Conservation (phyloP, 768 basidiomycete genomes). For the Lactifluus pinguis region DNA sequence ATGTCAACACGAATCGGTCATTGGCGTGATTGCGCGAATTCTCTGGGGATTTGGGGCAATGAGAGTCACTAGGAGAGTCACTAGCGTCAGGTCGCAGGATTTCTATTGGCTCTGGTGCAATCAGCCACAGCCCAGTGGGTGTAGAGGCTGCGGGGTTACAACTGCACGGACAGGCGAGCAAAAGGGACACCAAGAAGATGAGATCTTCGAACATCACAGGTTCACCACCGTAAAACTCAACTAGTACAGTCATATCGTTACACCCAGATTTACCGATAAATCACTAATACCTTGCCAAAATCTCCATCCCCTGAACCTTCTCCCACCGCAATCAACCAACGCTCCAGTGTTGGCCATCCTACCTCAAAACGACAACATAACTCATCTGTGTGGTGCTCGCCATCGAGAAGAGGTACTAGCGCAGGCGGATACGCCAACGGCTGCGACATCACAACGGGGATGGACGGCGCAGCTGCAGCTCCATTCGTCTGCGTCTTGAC, state of each 20-base stretch:
- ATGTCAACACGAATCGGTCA: constrained; percentile 78
- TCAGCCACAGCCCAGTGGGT: neutral
- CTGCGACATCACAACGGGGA: constrained; percentile 15
- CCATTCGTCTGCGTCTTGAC: constrained; percentile 27
- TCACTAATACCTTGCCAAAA: constrained; percentile 67
- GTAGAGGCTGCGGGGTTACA: neutral
- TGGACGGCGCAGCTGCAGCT: constrained; percentile 5
- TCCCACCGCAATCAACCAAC: constrained; percentile 56
- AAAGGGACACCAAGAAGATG: neutral
- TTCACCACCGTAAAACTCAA: neutral
- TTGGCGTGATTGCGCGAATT: constrained; percentile 41
- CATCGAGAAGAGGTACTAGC: constrained; percentile 60
- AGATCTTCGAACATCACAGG: neutral
- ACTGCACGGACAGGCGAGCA: neutral
- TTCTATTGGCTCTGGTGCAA: neutral
- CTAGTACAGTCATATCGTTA: neutral
- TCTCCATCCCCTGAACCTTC: constrained; percentile 53
- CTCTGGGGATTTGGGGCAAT: too few species aligned
- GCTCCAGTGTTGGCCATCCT: constrained; percentile 74
- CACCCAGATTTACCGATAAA: constrained; percentile 48
- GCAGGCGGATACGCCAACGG: constrained; percentile 44
- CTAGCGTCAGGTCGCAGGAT: too few species aligned
- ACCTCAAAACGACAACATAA: constrained; percentile 74
- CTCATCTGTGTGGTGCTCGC: constrained; percentile 90
- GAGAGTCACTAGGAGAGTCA: too few species aligned